Evolutionary conservation across 1,284 basidiomycete species (phyloP).

Genomic region (Pholiota adiposa): DNA sequence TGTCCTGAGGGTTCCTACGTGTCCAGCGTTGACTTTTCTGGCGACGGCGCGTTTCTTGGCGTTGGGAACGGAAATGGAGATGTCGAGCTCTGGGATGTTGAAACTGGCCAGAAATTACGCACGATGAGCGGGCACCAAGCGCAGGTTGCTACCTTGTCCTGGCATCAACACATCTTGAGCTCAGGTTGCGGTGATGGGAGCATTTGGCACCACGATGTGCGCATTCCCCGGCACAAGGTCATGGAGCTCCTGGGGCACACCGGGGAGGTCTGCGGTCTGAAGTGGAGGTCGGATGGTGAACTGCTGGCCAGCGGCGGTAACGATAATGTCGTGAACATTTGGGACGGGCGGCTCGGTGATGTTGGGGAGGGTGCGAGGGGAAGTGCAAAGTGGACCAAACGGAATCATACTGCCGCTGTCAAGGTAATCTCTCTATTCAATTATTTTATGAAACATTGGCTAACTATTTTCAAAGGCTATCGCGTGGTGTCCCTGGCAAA

Average conservation of each 20-base stretch:
- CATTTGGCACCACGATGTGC: constrained; percentile 94
- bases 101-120: constrained; percentile 79
- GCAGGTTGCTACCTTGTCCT: constrained; percentile 82
- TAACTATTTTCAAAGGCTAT: constrained; percentile 62
- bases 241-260: constrained; percentile 88
- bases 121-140: constrained; percentile 87
- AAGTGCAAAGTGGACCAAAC: constrained; percentile 87
- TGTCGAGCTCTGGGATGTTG: constrained; percentile 96
- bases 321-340: constrained; percentile 96
- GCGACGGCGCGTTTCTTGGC: constrained; percentile 87
- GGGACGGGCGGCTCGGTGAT: constrained; percentile 85
- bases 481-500: constrained; percentile 98
- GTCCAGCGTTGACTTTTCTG: constrained; percentile 84
- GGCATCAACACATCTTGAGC: constrained; percentile 86
- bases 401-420: constrained; percentile 93
- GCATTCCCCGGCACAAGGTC: constrained; percentile 86
- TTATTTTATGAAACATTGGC: neutral
- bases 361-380: constrained; percentile 63
- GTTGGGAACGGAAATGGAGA: constrained; percentile 86
- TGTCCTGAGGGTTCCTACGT: constrained; percentile 78
- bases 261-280: constrained; percentile 87
- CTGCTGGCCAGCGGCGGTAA: constrained; percentile 94
- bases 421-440: constrained; percentile 57
- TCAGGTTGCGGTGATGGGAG: constrained; percentile 91
- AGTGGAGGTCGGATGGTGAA: constrained; percentile 85